Conservation (phyloP, 371 early-diverging fungal genomes). For the Lichtheimia ramosa region DNA sequence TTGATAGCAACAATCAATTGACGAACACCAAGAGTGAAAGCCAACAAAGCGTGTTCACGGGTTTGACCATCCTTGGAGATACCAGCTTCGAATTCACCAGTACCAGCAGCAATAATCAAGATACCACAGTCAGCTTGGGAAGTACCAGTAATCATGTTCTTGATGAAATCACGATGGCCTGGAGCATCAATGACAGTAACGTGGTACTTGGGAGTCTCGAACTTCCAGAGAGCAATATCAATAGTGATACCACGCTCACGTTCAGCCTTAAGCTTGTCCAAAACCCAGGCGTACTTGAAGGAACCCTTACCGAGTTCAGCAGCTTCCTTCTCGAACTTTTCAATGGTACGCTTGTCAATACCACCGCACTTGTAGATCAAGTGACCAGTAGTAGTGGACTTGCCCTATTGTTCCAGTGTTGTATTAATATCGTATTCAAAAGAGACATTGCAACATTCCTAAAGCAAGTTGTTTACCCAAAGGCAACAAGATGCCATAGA, state of each 20-base stretch:
- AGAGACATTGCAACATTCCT: neutral
- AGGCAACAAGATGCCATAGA: too few relatives aligned
- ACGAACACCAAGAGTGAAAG: constrained; percentile 96
- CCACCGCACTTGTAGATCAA: constrained; percentile 98
- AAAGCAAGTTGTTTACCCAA: constrained; percentile 37
- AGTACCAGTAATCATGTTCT: constrained; percentile 99
- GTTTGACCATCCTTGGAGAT: constrained; percentile 96
- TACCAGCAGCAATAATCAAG: constrained; percentile 90
- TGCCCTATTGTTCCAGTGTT: constrained; percentile 54
- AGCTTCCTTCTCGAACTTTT: constrained; percentile 99
- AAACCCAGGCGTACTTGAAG: constrained; percentile 96
- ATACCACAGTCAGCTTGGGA: constrained; percentile 80
- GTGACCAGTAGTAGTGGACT: constrained; percentile 73
- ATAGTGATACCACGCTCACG: constrained; percentile 97
- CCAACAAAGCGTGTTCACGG: constrained; percentile 98
- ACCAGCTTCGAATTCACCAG: constrained; percentile 98
- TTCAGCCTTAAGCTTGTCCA: constrained; percentile 97
- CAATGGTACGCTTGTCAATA: constrained; percentile 98
- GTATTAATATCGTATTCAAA: constrained; percentile 81
- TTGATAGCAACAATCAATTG: too few relatives aligned
- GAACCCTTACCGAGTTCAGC: constrained; percentile 97
- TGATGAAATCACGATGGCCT: constrained; percentile 99
- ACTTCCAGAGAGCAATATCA: constrained; percentile 87
- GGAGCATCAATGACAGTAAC: constrained; percentile 98
- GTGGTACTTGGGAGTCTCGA: constrained; percentile 95